These are phyloP conservation scores for Candida silvicultrix DNA, from an alignment of 805 yeast genomes.

Conservation along the genomic window DNA sequence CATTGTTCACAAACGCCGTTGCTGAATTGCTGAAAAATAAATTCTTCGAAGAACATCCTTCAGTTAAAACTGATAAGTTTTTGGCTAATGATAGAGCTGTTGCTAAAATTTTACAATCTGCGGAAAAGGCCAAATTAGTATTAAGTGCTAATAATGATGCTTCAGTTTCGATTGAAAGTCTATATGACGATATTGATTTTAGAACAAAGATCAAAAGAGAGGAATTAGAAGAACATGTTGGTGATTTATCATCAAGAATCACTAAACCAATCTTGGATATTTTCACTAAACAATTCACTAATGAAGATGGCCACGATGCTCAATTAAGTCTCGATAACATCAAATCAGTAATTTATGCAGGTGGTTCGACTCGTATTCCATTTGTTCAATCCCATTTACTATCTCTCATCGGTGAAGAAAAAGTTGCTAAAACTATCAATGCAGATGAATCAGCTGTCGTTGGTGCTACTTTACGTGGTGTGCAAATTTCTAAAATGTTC, in stretches of 20 bases:
- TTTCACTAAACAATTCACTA: conserved; percentile 29
- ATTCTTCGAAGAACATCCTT: conserved; percentile 42
- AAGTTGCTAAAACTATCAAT: conserved; percentile 76
- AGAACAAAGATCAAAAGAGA: conserved; percentile 59
- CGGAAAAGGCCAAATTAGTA: conserved; percentile 84
- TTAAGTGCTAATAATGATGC: conserved; percentile 86
- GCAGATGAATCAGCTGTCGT: conserved; percentile 93
- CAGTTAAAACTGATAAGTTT: conserved; percentile 32
- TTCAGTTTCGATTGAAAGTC: conserved; percentile 66
- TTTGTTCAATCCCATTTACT: conserved; percentile 62
- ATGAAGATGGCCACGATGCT: no score
- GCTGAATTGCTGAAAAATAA: conserved; percentile 54
- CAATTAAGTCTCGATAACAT: conserved; percentile 31
- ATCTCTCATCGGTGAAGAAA: conserved; percentile 49
- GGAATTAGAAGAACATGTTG: conserved; percentile 62
- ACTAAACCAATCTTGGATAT: conserved; percentile 50
- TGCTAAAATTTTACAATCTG: conserved; percentile 68
- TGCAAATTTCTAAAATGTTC: conserved; percentile 61
- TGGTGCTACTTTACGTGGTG: conserved; percentile 85
- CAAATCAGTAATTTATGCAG: conserved; percentile 70
- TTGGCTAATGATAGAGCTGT: conserved; percentile 46
- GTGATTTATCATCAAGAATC: conserved; percentile 38
- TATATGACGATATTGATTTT: conserved; percentile 71
- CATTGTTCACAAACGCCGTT: conserved; percentile 58
- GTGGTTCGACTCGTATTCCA: conserved; percentile 92